Evolutionary conservation across 1,139 yeast genomes (phyloP).

Genomic region (Sugiyamaella pinicola): DNA sequence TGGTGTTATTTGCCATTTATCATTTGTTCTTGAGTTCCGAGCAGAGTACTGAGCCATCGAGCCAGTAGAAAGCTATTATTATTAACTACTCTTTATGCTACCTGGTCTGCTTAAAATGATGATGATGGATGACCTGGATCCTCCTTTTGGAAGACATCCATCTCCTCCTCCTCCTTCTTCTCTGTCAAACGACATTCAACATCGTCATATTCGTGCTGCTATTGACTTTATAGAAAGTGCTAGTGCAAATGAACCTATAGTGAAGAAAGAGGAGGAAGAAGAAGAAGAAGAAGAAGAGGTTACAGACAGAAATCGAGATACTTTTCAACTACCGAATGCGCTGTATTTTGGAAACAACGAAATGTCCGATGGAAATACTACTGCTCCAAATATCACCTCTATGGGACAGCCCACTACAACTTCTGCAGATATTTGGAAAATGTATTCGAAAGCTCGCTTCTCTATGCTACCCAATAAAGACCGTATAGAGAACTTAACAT

Average conservation of each 20-base stretch:
- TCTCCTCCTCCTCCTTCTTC: constrained; percentile 5
- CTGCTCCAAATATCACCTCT: no score
- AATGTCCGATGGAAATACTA: constrained; percentile 15
- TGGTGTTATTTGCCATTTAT: no score
- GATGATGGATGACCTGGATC: constrained; percentile 7
- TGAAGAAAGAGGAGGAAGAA: no score
- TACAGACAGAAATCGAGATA: no score
- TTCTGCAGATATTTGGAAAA: constrained; percentile 64
- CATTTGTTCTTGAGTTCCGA: no score
- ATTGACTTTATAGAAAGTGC: constrained; percentile 2
- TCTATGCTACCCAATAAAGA: constrained; percentile 75
- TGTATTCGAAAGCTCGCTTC: constrained; percentile 69
- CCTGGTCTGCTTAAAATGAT: constrained; percentile 13
- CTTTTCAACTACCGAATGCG: constrained; percentile 11
- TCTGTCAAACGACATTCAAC: constrained; percentile 4
- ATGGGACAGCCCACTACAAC: constrained; percentile 12
- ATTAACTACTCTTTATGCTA: constrained; percentile 7
- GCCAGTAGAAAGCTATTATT: no score
- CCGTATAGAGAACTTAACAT: constrained; percentile 78
- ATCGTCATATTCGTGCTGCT: constrained; percentile 15
- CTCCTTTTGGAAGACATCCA: not conserved
- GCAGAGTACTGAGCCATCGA: no score
- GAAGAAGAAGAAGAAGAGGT: no score
- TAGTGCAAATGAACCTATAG: not conserved
- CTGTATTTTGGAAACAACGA: constrained; percentile 13